Evolutionary conservation across 164 flowering plant species (phyloP).

Genomic region (Nelumbo lutea): DNA sequence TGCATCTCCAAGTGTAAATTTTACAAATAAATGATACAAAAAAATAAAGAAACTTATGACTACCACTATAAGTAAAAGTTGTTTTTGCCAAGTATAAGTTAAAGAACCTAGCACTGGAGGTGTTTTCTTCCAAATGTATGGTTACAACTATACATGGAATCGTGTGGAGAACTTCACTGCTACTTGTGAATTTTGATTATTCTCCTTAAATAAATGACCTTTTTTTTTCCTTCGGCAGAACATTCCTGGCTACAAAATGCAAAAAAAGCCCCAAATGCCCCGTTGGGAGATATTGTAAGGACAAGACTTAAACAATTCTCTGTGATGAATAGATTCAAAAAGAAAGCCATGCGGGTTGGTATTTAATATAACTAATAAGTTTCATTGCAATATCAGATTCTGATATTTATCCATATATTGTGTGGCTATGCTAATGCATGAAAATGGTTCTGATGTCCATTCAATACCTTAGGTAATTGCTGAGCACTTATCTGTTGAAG

Average conservation of each 20-base stretch:
- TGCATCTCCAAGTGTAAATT: too few species aligned
- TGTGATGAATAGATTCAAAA: conserved; percentile 91
- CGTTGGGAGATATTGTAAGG: conserved; percentile 94
- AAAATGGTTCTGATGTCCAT: conserved; percentile 6
- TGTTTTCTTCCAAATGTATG: too few species aligned
- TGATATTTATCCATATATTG: not conserved
- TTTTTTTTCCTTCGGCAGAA: conserved; percentile 33
- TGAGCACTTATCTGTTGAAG: conserved; percentile 82
- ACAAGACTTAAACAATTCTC: conserved; percentile 95
- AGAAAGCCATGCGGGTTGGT: conserved; percentile 88
- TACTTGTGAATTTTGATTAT: too few species aligned
- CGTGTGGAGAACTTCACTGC: too few species aligned
- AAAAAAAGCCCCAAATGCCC: conserved; percentile 96
- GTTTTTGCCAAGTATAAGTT: too few species aligned
- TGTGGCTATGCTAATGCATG: not conserved
- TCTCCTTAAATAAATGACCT: too few species aligned
- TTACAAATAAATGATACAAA: too few species aligned
- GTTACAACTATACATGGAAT: too few species aligned
- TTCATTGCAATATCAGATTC: not conserved
- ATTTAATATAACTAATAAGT: conserved; percentile 5
- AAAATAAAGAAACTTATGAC: too few species aligned
- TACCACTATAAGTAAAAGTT: too few species aligned
- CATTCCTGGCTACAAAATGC: conserved; percentile 96
- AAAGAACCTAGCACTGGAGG: too few species aligned
- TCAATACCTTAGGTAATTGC: conserved; percentile 72